Evolutionary conservation across 1,139 yeast species (phyloP).

Genomic region (Geotrichum fermentans): DNA sequence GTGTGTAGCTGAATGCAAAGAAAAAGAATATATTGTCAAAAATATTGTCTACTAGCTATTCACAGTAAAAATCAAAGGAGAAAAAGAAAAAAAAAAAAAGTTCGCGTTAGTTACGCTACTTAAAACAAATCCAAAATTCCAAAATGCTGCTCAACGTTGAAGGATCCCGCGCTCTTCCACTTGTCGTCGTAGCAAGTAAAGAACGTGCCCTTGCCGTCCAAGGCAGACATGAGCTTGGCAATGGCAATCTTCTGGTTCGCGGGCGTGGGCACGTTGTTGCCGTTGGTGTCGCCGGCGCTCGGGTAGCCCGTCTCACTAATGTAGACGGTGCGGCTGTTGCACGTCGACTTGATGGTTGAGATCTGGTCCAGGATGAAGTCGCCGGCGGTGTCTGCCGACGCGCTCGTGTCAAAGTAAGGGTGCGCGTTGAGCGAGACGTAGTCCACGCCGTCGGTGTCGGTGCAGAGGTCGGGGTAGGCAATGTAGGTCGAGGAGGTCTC

Average conservation of each 20-base stretch:
- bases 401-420: constrained; percentile 66
- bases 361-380: constrained; percentile 61
- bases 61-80: not conserved
- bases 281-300: constrained; percentile 63
- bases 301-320: constrained; percentile 90
- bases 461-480: constrained; percentile 62
- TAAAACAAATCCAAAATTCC: constrained; percentile 42
- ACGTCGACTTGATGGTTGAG: constrained; percentile 45
- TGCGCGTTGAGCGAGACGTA: constrained; percentile 84
- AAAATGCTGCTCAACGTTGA: constrained; percentile 80
- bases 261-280: constrained; percentile 63
- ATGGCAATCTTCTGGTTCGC: constrained; percentile 72
- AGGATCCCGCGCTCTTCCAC: constrained; percentile 86
- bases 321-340: constrained; percentile 41
- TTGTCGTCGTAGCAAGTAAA: constrained; percentile 72
- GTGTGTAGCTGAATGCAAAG: too few species aligned
- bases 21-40: too few species aligned
- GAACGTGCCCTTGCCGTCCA: constrained; percentile 54
- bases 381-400: constrained; percentile 66
- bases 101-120: too few species aligned
- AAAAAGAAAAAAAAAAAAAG: too few species aligned
- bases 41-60: too few species aligned
- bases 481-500: constrained; percentile 81
- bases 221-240: constrained; percentile 50
- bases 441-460: constrained; percentile 54